Evolutionary conservation across 2,329 filamentous ascomycete genomes (phyloP).

Genomic region (Pseudofabraea citricarpa): DNA sequence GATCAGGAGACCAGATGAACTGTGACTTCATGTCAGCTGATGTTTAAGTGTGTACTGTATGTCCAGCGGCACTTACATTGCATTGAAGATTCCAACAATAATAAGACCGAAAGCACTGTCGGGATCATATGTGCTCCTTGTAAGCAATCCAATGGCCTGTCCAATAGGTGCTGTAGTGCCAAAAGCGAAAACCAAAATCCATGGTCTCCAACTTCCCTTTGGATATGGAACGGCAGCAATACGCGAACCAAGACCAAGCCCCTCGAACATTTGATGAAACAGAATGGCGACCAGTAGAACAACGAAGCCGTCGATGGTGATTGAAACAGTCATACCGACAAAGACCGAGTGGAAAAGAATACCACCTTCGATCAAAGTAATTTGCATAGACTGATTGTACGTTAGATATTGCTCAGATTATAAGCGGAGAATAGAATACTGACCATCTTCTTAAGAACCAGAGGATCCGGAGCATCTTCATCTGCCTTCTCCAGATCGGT

Average conservation of each 20-base stretch:
- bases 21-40: not conserved
- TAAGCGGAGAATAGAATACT: too few relatives aligned
- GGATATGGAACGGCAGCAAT: slow-evolving; percentile 43
- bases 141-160: slow-evolving; percentile 70
- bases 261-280: slow-evolving; percentile 57
- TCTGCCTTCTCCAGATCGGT: too few relatives aligned
- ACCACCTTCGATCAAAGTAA: slow-evolving; percentile 69
- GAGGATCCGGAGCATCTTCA: too few relatives aligned
- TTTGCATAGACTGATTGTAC: too few relatives aligned
- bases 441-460: too few relatives aligned
- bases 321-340: slow-evolving; percentile 68
- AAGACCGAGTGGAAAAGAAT: slow-evolving; percentile 78
- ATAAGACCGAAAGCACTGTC: slow-evolving; percentile 68
- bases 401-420: too few relatives aligned
- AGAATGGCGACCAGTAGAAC: slow-evolving; percentile 64
- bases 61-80: slow-evolving; percentile 40
- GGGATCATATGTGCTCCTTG: slow-evolving; percentile 74
- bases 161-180: slow-evolving; percentile 64
- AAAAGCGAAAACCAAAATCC: slow-evolving; percentile 13
- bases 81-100: slow-evolving; percentile 82
- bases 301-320: slow-evolving; percentile 59
- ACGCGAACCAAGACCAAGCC: slow-evolving; percentile 64
- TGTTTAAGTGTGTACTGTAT: not conserved
- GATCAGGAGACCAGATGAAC: slow-evolving; percentile 66
- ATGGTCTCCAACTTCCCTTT: slow-evolving; percentile 9